phyloP scores from a whole-genome alignment of 1,284 basidiomycete species.

The Sanghuangporus baumii region DNA sequence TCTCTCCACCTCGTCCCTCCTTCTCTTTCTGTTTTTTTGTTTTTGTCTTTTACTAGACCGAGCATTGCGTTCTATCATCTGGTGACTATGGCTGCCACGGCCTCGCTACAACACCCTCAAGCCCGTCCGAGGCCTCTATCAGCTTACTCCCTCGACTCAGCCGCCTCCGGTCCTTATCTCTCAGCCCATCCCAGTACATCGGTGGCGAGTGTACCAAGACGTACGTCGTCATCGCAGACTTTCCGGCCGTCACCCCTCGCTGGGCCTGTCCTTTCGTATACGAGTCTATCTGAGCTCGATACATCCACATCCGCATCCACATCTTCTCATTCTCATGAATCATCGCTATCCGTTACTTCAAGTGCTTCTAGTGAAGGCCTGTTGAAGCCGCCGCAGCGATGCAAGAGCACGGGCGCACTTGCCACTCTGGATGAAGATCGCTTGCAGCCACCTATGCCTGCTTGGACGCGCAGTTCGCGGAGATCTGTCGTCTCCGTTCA shows the following conservation, averaged over 20 bases:
- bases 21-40: too few relatives aligned
- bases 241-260: slow-evolving; percentile 13
- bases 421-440: background rate
- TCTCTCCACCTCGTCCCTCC: too few relatives aligned
- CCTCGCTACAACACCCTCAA: background rate
- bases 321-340: background rate
- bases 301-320: background rate
- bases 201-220: background rate
- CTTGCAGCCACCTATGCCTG: background rate
- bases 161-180: background rate
- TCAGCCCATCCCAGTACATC: background rate
- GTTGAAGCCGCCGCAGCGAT: background rate
- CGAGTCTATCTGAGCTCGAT: background rate
- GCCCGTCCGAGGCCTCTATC: background rate
- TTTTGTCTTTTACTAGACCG: too few relatives aligned
- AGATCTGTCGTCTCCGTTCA: background rate
- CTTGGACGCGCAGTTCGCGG: background rate
- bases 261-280: slow-evolving; percentile 6
- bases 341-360: background rate
- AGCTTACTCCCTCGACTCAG: background rate
- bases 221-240: background rate
- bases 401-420: background rate
- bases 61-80: too few relatives aligned
- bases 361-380: background rate
- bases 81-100: background rate